These are phyloP conservation scores for Neoboletus subvelutipes DNA, from an alignment of 768 basidiomycete species.

Conservation along the genomic window DNA sequence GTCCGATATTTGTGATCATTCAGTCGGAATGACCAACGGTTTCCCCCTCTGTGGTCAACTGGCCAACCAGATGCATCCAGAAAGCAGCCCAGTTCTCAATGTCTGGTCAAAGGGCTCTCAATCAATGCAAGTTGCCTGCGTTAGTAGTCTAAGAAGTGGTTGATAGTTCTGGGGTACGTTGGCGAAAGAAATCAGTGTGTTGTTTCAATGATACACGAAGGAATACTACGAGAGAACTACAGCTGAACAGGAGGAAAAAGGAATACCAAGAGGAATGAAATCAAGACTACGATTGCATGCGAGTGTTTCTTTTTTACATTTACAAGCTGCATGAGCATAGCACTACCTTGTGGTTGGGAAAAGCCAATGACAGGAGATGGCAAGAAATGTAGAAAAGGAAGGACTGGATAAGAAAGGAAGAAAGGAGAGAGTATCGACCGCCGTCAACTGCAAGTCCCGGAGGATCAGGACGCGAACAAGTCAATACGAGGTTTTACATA, in stretches of 20 bases:
- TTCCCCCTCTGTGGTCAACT: neutral
- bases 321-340: slow-evolving; percentile 16
- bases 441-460: neutral
- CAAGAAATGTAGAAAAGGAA: slow-evolving; percentile 2
- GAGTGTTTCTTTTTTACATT: slow-evolving; percentile 18
- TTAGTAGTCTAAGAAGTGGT: too few species aligned
- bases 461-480: neutral
- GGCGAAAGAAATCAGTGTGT: neutral
- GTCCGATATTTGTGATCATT: neutral
- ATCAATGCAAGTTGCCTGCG: too few species aligned
- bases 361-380: neutral
- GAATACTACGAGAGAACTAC: neutral
- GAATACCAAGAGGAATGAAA: neutral
- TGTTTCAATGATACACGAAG: slow-evolving; percentile 14
- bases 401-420: neutral
- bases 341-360: slow-evolving; percentile 6
- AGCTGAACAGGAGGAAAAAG: neutral
- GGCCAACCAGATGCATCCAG: neutral
- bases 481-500: neutral
- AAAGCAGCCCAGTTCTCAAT: neutral
- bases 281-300: slow-evolving; percentile 5
- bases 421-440: neutral
- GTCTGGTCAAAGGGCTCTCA: neutral
- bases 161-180: too few species aligned
- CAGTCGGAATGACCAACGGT: neutral